Conservation (phyloP, 2,329 filamentous ascomycete species). For the Cytospora piceae region DNA sequence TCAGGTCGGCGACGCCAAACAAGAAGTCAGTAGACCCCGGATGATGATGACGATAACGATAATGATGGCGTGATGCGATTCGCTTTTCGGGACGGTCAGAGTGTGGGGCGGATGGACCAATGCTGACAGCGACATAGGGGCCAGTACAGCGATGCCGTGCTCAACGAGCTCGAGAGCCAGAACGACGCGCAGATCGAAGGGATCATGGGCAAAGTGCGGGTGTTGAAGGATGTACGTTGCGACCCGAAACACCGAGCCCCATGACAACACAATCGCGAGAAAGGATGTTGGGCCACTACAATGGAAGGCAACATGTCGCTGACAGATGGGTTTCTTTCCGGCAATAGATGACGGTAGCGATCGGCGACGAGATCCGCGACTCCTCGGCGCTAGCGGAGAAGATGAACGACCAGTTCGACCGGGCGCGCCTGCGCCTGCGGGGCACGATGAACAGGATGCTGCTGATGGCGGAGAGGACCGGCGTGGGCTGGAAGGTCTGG, state of each 20-base stretch:
- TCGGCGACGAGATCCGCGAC: constrained; percentile 93
- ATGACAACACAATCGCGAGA: background rate
- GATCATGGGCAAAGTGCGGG: constrained; percentile 86
- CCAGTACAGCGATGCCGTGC: constrained; percentile 88
- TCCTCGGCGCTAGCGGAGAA: constrained; percentile 86
- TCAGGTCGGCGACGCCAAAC: constrained; percentile 72
- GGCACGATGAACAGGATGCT: constrained; percentile 98
- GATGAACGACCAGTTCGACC: constrained; percentile 95
- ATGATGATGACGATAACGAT: no score
- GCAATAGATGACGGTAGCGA: constrained; percentile 80
- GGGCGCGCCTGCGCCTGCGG: constrained; percentile 75
- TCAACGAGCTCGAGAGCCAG: constrained; percentile 93
- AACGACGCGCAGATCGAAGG: constrained; percentile 89
- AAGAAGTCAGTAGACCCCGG: constrained; percentile 52
- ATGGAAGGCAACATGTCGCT: background rate
- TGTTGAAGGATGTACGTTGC: constrained; percentile 80
- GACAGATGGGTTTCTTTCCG: background rate
- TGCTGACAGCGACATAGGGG: constrained; percentile 60
- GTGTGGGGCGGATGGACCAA: background rate
- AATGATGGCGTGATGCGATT: background rate
- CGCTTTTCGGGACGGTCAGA: background rate
- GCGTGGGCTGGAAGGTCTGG: constrained; percentile 97
- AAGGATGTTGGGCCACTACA: background rate
- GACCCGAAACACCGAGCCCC: background rate
- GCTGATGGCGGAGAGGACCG: constrained; percentile 89